A percentile compares a stretch with the other conserved stretches of the same genome.
These are phyloP conservation scores for Leccinellum luteum DNA, from an alignment of 768 basidiomycete genomes.

Conservation along the genomic window DNA sequence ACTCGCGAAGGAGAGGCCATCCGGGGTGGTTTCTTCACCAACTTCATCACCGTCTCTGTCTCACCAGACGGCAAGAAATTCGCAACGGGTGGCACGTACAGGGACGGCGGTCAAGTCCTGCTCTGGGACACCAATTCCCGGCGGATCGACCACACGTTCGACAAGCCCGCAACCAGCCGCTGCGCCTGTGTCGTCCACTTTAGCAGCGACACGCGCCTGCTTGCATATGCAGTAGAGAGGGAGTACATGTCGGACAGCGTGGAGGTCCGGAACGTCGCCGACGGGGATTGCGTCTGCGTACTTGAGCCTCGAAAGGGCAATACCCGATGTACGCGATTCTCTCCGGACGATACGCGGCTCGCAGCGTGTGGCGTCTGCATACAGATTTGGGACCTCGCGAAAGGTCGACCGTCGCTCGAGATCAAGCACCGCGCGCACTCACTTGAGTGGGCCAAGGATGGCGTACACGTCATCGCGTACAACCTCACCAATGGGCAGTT, in stretches of 20 bases:
- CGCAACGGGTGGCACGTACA: constrained; percentile 23
- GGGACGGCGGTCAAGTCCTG: constrained; percentile 22
- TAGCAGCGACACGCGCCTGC: constrained; percentile 16
- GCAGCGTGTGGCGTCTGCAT: constrained; percentile 25
- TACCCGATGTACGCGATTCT: constrained; percentile 25
- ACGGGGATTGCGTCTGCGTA: constrained; percentile 14
- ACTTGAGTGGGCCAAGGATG: constrained; percentile 25
- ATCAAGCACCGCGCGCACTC: constrained; percentile 27
- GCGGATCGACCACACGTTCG: constrained; percentile 24
- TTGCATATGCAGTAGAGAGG: constrained; percentile 21
- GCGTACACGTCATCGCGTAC: constrained; percentile 15
- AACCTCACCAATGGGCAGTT: constrained; percentile 25
- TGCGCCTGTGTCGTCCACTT: constrained; percentile 25
- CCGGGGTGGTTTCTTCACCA: constrained; percentile 26
- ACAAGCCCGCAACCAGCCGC: constrained; percentile 21
- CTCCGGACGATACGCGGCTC: constrained; percentile 22
- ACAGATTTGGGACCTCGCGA: constrained; percentile 22
- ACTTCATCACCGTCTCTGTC: constrained; percentile 24
- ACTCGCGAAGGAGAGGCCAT: constrained; percentile 20
- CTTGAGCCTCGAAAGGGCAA: constrained; percentile 25
- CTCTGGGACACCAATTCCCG: constrained; percentile 23
- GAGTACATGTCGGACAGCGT: constrained; percentile 26
- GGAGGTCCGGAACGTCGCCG: constrained; percentile 14
- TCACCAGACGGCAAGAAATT: constrained; percentile 25
- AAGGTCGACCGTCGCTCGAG: constrained; percentile 19